phyloP scores from a whole-genome alignment of 345 rosid genomes.

The Bretschneidera sinensis region DNA sequence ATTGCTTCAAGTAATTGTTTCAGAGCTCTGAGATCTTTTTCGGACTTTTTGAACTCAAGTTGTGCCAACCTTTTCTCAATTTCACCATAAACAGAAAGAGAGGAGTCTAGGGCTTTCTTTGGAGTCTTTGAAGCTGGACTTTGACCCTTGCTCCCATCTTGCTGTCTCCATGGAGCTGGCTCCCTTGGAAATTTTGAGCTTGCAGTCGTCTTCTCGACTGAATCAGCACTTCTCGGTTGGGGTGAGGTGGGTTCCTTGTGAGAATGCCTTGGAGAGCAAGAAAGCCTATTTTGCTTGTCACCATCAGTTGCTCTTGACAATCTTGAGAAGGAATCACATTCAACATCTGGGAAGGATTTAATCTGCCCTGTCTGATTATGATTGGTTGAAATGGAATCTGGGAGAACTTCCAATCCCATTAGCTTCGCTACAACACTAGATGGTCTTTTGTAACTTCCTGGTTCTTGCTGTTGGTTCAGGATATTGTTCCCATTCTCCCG shows the following conservation, averaged over 20 bases:
- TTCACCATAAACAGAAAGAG: conserved; percentile 65
- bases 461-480: conserved; percentile 40
- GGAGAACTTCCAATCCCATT: conserved; percentile 80
- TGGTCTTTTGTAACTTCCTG: conserved; percentile 47
- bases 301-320: conserved; percentile 28
- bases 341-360: conserved; percentile 19
- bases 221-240: conserved; percentile 29
- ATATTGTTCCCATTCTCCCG: conserved; percentile 14
- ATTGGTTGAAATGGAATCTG: conserved; percentile 28
- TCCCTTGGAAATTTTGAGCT: conserved; percentile 50
- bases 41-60: conserved; percentile 66
- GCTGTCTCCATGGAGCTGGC: conserved; percentile 65
- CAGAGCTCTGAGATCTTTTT: conserved; percentile 84
- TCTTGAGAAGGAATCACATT: conserved; percentile 21
- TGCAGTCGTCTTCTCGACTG: conserved; percentile 39
- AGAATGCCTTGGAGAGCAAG: conserved; percentile 46
- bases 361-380: conserved; percentile 18
- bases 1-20: conserved; percentile 82
- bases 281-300: conserved; percentile 30
- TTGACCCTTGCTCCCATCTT: conserved; percentile 48
- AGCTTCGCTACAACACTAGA: conserved; percentile 76
- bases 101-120: conserved; percentile 21
- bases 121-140: conserved; percentile 30
- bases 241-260: conserved; percentile 42
- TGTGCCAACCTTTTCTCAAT: conserved; percentile 75